Conservation (phyloP, 805 yeast genomes). For the Candida coquimbonensis region DNA sequence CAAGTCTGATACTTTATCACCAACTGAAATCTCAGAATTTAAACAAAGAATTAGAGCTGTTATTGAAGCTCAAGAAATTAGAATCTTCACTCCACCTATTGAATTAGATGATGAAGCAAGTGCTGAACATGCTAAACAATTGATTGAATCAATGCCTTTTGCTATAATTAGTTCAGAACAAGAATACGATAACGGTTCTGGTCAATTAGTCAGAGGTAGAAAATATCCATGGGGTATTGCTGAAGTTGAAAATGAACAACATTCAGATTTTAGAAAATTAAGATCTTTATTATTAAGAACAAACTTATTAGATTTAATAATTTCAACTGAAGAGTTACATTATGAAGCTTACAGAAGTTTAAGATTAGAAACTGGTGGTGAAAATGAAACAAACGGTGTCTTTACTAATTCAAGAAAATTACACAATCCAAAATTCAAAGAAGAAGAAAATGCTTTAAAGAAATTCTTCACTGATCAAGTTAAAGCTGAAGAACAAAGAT, state of each 20-base stretch:
- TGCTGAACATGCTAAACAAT: slow-evolving; percentile 72
- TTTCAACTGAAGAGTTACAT: slow-evolving; percentile 75
- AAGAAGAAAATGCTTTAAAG: slow-evolving; percentile 91
- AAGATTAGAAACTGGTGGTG: slow-evolving; percentile 48
- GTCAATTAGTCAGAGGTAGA: slow-evolving; percentile 67
- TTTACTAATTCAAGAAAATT: slow-evolving; percentile 41
- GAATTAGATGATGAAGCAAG: slow-evolving; percentile 69
- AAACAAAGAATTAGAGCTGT: slow-evolving; percentile 64
- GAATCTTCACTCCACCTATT: slow-evolving; percentile 78
- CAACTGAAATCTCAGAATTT: slow-evolving; percentile 21
- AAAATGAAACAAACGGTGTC: slow-evolving; percentile 25
- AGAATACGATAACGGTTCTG: slow-evolving; percentile 56
- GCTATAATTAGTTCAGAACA: slow-evolving; percentile 76
- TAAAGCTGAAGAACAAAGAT: slow-evolving; percentile 92
- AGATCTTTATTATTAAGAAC: slow-evolving; percentile 75
- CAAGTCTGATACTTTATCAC: slow-evolving; percentile 22
- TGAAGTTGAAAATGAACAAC: slow-evolving; percentile 79
- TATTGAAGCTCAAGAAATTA: slow-evolving; percentile 77
- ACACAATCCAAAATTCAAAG: slow-evolving; percentile 90
- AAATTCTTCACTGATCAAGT: slow-evolving; percentile 95
- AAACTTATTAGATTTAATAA: slow-evolving; percentile 73
- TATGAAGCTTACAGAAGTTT: slow-evolving; percentile 72
- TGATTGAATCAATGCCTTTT: slow-evolving; percentile 82
- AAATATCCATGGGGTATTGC: slow-evolving; percentile 88
- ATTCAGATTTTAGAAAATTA: slow-evolving; percentile 78